Evolutionary conservation across 176 grass and related monocot species (phyloP), one percentile per base, ranked within the genome.

Genomic region (Triticum turgidum): DNA sequence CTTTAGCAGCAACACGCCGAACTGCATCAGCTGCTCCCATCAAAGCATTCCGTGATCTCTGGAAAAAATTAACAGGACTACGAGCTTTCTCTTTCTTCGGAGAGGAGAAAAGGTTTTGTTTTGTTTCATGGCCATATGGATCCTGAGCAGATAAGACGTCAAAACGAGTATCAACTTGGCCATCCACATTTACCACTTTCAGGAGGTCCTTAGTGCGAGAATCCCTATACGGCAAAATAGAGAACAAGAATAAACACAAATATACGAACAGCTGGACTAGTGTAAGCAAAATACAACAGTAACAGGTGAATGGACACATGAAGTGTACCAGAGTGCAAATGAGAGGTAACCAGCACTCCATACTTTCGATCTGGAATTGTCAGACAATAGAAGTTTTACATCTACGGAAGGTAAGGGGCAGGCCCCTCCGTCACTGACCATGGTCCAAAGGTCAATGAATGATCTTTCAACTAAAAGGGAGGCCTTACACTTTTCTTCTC

Each of bases 341-440:
- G 91, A 92, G 82, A 97, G 80, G 82, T 86, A 88, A 92, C 91
- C 91, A 84, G 82, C 94, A 88, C 85, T 93, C 94, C 94, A 97
- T 66, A 97, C 85, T 89, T 91, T 94, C 81, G 89, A 97, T 84
- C 91, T 93, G 86, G 89, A 93, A 97, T 92, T 92, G 88, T 97
- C 94, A 84, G 89, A 97, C 79, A 94, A 84, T 65, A 97, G 86
- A 90, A 90, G 84, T 93, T 93, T 94, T 70, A 97, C 87, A 94
- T 97, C 94, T 83, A 97, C 70, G 2, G 89, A 81, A 82, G 94
- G 94, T 77, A 97, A 89, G 58, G 85, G 89, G 78, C 82, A 94
- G 78, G 71, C 81, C 78, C 91, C 89, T 88, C 89, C 91, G 45
- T 90, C 89, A 87, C 89, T 90, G 85, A 94, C 91, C 89, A 93